A percentile compares a stretch with the other conserved stretches of the same genome.
These are phyloP conservation scores for Orbilia brochopaga DNA, from an alignment of 2,329 filamentous ascomycete genomes.

Conservation along the genomic window DNA sequence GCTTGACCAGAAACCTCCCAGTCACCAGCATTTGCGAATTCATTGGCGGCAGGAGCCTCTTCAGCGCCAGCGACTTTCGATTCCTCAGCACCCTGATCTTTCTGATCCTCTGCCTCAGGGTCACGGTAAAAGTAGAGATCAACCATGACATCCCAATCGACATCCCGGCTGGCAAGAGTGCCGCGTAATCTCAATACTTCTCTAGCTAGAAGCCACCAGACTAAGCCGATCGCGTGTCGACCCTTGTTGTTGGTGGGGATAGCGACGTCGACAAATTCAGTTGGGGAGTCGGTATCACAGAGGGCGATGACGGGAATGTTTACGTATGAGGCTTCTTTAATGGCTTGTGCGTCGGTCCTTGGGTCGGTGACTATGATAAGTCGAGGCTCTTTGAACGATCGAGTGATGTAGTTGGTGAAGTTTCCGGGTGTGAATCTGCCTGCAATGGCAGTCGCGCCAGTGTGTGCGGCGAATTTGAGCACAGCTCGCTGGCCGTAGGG, in stretches of 20 bases:
- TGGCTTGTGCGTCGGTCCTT: slow-evolving; percentile 98
- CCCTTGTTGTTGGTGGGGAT: slow-evolving; percentile 99
- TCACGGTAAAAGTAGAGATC: slow-evolving; percentile 99
- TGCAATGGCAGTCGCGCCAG: slow-evolving; percentile 94
- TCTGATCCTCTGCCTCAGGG: slow-evolving; percentile 98
- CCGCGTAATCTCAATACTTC: slow-evolving; percentile 99
- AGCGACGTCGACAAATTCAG: slow-evolving; percentile 99
- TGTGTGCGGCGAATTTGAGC: slow-evolving; percentile 99
- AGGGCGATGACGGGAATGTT: slow-evolving; percentile 99
- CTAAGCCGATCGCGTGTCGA: slow-evolving; percentile 95
- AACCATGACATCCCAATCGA: slow-evolving; percentile 98
- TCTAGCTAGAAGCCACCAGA: slow-evolving; percentile 99
- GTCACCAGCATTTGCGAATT: slow-evolving; percentile 66
- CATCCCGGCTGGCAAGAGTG: slow-evolving; percentile 93
- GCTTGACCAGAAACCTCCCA: slow-evolving; percentile 78
- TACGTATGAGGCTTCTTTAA: slow-evolving; percentile 99
- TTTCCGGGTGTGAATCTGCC: slow-evolving; percentile 99
- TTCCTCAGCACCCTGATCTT: slow-evolving; percentile 87
- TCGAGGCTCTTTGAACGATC: slow-evolving; percentile 99
- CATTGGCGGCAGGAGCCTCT: slow-evolving; percentile 74
- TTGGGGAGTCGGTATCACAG: slow-evolving; percentile 98
- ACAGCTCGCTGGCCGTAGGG: slow-evolving; percentile 99
- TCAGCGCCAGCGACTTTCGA: slow-evolving; percentile 81
- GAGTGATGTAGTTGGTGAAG: slow-evolving; percentile 99
- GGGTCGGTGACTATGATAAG: slow-evolving; percentile 99